A percentile compares a stretch with the other conserved stretches of the same genome.
phyloP scores from a whole-genome alignment of 352 stramenopile species.

The Phytophthora chlamydospora region DNA sequence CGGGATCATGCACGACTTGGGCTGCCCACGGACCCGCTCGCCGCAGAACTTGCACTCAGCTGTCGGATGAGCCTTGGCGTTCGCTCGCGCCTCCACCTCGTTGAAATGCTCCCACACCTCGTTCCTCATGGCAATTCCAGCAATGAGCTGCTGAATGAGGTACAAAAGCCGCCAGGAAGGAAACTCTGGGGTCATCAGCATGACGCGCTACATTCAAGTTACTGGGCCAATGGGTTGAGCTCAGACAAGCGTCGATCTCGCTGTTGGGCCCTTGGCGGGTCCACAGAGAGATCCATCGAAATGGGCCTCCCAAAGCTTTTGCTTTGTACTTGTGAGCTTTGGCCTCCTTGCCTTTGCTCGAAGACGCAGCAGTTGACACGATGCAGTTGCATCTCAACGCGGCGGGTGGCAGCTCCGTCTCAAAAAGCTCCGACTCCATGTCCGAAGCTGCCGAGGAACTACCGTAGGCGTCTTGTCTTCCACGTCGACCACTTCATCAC shows the following conservation, averaged over 20 bases:
- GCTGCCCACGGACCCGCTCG: conserved; percentile 5
- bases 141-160: too few relatives aligned
- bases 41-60: conserved; percentile 11
- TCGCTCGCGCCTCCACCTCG: conserved; percentile 1
- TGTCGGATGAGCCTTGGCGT: conserved; percentile 2
- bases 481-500: neutral
- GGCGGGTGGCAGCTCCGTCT: neutral
- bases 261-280: too few relatives aligned
- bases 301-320: neutral
- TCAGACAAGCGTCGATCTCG: neutral
- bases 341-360: neutral
- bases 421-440: neutral
- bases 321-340: neutral
- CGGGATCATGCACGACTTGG: conserved; percentile 9
- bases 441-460: neutral
- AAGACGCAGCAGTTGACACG: neutral
- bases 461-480: neutral
- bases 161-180: too few relatives aligned
- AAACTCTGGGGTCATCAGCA: too few relatives aligned
- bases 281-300: neutral
- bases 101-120: conserved; percentile 8
- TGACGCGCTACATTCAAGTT: too few relatives aligned
- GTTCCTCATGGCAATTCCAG: neutral
- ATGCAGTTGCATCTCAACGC: neutral
- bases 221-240: too few relatives aligned